These are phyloP conservation scores for Dothistroma pini DNA, from an alignment of 2,329 filamentous ascomycete species.

Conservation along the genomic window DNA sequence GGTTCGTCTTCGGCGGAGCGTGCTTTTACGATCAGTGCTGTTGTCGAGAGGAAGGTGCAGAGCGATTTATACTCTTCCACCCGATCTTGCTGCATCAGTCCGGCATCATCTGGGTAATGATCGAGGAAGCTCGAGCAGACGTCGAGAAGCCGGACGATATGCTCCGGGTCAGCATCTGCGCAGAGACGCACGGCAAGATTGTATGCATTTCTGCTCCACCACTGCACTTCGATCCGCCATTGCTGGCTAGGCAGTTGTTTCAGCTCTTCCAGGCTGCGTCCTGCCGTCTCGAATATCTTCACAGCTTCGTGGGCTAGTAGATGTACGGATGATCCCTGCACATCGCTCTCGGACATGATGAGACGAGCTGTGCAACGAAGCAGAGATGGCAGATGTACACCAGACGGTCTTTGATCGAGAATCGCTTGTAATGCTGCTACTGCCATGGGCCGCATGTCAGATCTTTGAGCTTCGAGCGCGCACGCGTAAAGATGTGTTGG, in stretches of 20 bases:
- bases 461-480: conserved; percentile 68
- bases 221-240: conserved; percentile 64
- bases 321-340: conserved; percentile 28
- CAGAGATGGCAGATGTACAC: conserved; percentile 60
- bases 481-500: conserved; percentile 73
- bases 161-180: conserved; percentile 53
- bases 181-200: conserved; percentile 67
- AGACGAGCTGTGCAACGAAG: conserved; percentile 55
- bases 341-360: conserved; percentile 43
- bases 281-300: conserved; percentile 50
- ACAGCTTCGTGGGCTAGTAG: conserved; percentile 50
- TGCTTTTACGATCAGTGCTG: conserved; percentile 46
- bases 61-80: conserved; percentile 59
- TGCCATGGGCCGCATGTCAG: conserved; percentile 59
- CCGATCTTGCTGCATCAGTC: conserved; percentile 15
- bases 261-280: conserved; percentile 43
- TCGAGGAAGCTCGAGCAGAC: conserved; percentile 39
- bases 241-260: conserved; percentile 38
- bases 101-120: conserved; percentile 19
- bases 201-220: conserved; percentile 81
- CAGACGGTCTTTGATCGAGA: conserved; percentile 51
- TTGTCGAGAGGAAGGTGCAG: conserved; percentile 64
- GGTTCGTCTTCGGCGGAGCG: conserved; percentile 42
- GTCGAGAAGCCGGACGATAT: conserved; percentile 54
- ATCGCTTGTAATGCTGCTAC: conserved; percentile 58